These are phyloP conservation scores for Sugiyamaella marilandica DNA, from an alignment of 805 yeast species.

Conservation along the genomic window DNA sequence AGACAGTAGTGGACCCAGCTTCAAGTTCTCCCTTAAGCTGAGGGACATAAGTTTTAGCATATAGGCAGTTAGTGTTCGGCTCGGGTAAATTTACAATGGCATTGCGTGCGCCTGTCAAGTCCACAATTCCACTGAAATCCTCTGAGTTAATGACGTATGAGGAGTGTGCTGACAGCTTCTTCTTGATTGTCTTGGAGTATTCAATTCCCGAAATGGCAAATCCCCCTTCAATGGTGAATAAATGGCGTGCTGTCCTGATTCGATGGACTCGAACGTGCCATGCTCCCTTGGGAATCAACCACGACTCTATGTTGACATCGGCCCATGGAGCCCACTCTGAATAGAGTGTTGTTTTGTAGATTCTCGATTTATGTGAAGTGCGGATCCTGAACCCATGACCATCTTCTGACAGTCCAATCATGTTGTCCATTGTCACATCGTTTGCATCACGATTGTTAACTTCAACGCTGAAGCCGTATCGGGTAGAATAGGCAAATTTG, in stretches of 20 bases:
- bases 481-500: slow-evolving; percentile 21
- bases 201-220: slow-evolving; percentile 14
- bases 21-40: slow-evolving; percentile 9
- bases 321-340: slow-evolving; percentile 17
- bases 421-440: slow-evolving; percentile 19
- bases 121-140: slow-evolving; percentile 15
- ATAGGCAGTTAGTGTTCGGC: slow-evolving; percentile 12
- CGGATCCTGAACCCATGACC: slow-evolving; percentile 15
- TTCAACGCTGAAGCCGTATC: slow-evolving; percentile 15
- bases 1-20: slow-evolving; percentile 5
- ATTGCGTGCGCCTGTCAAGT: slow-evolving; percentile 1
- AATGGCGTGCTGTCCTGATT: slow-evolving; percentile 8
- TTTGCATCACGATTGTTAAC: slow-evolving; percentile 8
- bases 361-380: slow-evolving; percentile 6
- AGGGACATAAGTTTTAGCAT: slow-evolving; percentile 11
- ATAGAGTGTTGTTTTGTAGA: slow-evolving; percentile 11
- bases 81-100: slow-evolving; percentile 8
- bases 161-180: neutral
- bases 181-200: slow-evolving; percentile 3
- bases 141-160: slow-evolving; percentile 7
- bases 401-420: slow-evolving; percentile 19
- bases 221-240: slow-evolving; percentile 18
- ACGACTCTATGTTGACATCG: slow-evolving; percentile 16
- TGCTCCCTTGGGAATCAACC: slow-evolving; percentile 17
- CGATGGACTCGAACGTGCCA: slow-evolving; percentile 20